Evolutionary conservation across 2,329 filamentous ascomycete species (phyloP).

Genomic region (Teratosphaeria gauchensis): DNA sequence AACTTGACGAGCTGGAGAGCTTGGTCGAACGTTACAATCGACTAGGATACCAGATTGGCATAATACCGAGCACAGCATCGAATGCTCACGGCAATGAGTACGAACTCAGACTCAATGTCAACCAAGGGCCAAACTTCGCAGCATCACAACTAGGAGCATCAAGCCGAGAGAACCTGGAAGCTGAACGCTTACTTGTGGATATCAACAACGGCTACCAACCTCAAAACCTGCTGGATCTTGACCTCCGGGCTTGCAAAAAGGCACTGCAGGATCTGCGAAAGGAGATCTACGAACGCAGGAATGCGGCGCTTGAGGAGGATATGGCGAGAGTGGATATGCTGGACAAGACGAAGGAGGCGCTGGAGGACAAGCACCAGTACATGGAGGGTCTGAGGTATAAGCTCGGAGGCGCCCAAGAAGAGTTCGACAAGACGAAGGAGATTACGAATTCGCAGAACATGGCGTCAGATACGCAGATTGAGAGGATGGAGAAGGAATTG

Average conservation of each 20-base stretch:
- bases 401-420: conserved; percentile 78
- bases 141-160: conserved; percentile 40
- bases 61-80: conserved; percentile 74
- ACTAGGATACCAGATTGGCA: conserved; percentile 80
- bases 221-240: conserved; percentile 67
- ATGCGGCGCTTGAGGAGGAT: conserved; percentile 73
- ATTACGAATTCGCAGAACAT: conserved; percentile 78
- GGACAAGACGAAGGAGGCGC: conserved; percentile 89
- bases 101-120: conserved; percentile 75
- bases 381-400: conserved; percentile 86
- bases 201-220: conserved; percentile 84
- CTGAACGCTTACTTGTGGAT: conserved; percentile 74
- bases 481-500: conserved; percentile 98
- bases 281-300: conserved; percentile 83
- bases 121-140: conserved; percentile 64
- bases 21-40: conserved; percentile 89
- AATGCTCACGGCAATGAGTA: conserved; percentile 77
- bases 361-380: conserved; percentile 89
- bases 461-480: conserved; percentile 83
- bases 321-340: conserved; percentile 91
- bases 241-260: conserved; percentile 76
- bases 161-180: conserved; percentile 37
- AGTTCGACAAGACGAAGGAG: conserved; percentile 84
- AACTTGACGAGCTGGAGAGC: conserved; percentile 85
- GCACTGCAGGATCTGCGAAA: conserved; percentile 71